phyloP scores from a whole-genome alignment of 2,329 filamentous ascomycete genomes.

The Colletotrichum caudatum region DNA sequence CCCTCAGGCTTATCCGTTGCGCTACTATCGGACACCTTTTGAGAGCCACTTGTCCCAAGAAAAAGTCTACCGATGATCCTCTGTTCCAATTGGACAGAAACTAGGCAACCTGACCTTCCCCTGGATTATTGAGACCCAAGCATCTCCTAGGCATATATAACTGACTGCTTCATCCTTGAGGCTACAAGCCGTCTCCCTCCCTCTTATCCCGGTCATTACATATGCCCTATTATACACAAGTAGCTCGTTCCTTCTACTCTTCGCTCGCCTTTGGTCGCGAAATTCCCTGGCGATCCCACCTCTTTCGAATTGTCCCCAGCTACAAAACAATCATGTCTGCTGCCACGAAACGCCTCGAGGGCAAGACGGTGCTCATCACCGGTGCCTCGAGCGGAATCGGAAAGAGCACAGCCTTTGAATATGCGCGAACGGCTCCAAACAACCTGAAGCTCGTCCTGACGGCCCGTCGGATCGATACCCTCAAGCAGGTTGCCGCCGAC shows the following conservation, averaged over 20 bases:
- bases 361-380: slow-evolving; percentile 93
- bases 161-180: slow-evolving; percentile 1
- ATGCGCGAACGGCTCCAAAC: slow-evolving; percentile 84
- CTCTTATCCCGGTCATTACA: slow-evolving; percentile 7
- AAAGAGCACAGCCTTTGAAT: slow-evolving; percentile 85
- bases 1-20: slow-evolving; percentile 39
- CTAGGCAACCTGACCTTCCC: not conserved
- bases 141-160: slow-evolving; percentile 12
- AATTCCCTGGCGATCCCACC: slow-evolving; percentile 19
- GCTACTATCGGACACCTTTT: slow-evolving; percentile 34
- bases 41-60: slow-evolving; percentile 19
- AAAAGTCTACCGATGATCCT: slow-evolving; percentile 2
- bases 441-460: slow-evolving; percentile 88
- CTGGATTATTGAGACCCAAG: slow-evolving; percentile 10
- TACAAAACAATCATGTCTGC: slow-evolving; percentile 60
- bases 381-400: slow-evolving; percentile 96
- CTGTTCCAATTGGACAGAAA: slow-evolving; percentile 8
- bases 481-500: slow-evolving; percentile 80
- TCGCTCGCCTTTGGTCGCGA: slow-evolving; percentile 3
- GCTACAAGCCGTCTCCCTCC: not conserved
- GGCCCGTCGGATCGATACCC: slow-evolving; percentile 83
- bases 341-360: slow-evolving; percentile 84
- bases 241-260: slow-evolving; percentile 22
- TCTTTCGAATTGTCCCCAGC: not conserved
- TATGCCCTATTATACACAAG: slow-evolving; percentile 18